Evolutionary conservation across 176 grass and related monocot species (phyloP), one percentile per base, ranked within the genome.

Genomic region (Oryza brachyantha): DNA sequence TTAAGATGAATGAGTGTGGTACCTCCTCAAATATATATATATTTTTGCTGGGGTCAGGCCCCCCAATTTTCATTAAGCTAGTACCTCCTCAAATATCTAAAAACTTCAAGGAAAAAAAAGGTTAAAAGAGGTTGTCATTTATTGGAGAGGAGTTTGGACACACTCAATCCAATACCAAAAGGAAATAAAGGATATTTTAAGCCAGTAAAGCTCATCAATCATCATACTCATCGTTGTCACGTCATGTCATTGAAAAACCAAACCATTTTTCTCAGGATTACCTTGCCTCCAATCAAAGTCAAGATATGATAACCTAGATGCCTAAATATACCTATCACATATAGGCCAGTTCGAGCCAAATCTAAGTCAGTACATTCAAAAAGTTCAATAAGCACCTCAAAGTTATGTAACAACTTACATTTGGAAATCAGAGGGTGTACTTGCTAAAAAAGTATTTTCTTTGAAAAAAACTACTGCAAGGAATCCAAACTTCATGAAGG

Each of bases 241-340:
- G 52, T 25, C 64, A 70, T 54, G 55, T 0, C 12, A 17, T 10
- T 69, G 42, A 16, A 63, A 67, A 86, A 81, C 10, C 24, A 81
- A 40, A 0, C 3, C 34, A 70, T 19, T 70, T 67, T 39, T 34
- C 45, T 42, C 54, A 54, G 17, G 54, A 21, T 62, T 25, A 27
- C 37, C 27, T 32, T 75, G 19, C 24, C 50, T 58, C 29, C 21
- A 37, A 54, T 76, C 13, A n/a, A 69, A 52, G 28, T 16, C 10
- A 61, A 50, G n/a, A 61, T 42, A 71, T 52, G 70, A 61, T 38
- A 67, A 80, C 37, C 5, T 75, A 81, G 16, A 58, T 59, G 45
- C 61, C n/a, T 54, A 52, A n/a, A 5, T 59, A 66, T 66, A 42
- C 22, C 36, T 28, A n/a, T 25, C 10, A 64, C 13, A 73, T 79